Conservation (phyloP, 192 early-diverging fungal genomes). For the Gamsiella multidivaricata region DNA sequence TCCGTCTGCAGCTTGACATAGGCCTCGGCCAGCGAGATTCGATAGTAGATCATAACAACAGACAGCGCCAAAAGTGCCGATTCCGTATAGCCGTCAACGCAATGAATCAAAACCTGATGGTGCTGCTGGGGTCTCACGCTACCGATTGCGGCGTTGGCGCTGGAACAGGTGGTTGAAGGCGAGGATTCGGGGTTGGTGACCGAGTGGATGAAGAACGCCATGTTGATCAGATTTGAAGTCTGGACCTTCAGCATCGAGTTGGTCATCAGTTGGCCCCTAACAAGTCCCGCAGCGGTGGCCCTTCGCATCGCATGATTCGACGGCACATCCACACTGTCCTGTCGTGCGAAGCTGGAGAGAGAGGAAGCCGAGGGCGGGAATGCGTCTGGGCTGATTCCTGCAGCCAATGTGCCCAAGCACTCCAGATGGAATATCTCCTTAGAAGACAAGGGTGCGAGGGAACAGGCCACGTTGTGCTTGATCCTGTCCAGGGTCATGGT, state of each 20-base stretch:
- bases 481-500: slow-evolving; percentile 40
- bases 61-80: slow-evolving; percentile 58
- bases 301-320: slow-evolving; percentile 29
- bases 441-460: slow-evolving; percentile 16
- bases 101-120: slow-evolving; percentile 64
- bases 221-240: slow-evolving; percentile 32
- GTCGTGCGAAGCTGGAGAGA: slow-evolving; percentile 32
- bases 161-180: slow-evolving; percentile 4
- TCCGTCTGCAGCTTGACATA: slow-evolving; percentile 63
- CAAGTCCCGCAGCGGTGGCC: slow-evolving; percentile 16
- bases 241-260: slow-evolving; percentile 24
- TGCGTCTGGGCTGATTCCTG: slow-evolving; percentile 24
- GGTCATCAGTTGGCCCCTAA: slow-evolving; percentile 4
- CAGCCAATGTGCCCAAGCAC: slow-evolving; percentile 24
- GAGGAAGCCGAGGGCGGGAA: slow-evolving; percentile 46
- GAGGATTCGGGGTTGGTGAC: slow-evolving; percentile 16
- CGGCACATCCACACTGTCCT: slow-evolving; percentile 6
- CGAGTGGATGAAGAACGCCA: slow-evolving; percentile 41
- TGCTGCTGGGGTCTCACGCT: slow-evolving; percentile 11
- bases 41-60: slow-evolving; percentile 62
- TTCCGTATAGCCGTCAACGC: slow-evolving; percentile 69
- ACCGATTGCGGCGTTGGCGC: slow-evolving; percentile 55
- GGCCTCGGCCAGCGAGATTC: slow-evolving; percentile 59
- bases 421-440: slow-evolving; percentile 52
- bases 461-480: slow-evolving; percentile 12